Conservation (phyloP, 73 alveolate species). For the Tetrahymena thermophila region DNA sequence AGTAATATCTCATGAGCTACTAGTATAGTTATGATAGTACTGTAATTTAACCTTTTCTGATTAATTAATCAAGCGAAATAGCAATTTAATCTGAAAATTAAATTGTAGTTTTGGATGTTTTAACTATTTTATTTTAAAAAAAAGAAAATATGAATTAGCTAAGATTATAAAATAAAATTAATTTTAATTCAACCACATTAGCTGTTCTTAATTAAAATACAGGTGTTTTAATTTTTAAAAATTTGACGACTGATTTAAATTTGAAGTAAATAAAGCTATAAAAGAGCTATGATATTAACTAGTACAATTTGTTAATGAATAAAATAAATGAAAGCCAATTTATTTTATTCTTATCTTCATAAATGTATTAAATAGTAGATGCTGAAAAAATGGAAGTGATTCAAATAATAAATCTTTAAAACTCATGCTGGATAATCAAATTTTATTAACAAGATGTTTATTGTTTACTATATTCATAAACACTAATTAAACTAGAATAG, state of each 20-base stretch:
- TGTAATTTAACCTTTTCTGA: too few relatives aligned
- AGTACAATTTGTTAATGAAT: not conserved
- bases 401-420: not conserved
- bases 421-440: not conserved
- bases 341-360: too few relatives aligned
- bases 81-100: not conserved
- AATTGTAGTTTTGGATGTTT: not conserved
- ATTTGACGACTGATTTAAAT: not conserved
- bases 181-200: not conserved
- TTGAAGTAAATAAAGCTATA: too few relatives aligned
- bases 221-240: not conserved
- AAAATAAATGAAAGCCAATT: not conserved
- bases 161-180: too few relatives aligned
- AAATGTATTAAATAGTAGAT: not conserved
- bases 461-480: not conserved
- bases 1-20: not conserved
- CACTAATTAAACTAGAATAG: too few relatives aligned
- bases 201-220: not conserved
- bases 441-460: not conserved
- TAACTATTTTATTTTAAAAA: not conserved
- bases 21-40: too few relatives aligned
- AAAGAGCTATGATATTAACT: not conserved
- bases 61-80: not conserved
- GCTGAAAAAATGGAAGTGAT: not conserved
- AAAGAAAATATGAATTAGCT: too few relatives aligned